These are phyloP conservation scores for Podaxis sp. DNA, from an alignment of 768 basidiomycete species.

Conservation along the genomic window DNA sequence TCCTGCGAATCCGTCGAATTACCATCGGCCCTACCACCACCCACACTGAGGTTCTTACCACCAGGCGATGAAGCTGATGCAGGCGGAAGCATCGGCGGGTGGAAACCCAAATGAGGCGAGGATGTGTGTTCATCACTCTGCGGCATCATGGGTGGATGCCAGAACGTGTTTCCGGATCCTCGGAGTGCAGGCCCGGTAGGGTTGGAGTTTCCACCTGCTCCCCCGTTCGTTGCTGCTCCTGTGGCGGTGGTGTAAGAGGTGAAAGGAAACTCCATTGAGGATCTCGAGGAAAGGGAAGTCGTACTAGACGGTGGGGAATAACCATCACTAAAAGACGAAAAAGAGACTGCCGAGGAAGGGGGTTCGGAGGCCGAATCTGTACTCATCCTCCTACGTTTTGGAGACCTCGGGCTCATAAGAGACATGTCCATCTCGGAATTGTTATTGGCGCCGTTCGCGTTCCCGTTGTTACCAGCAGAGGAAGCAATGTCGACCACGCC, in stretches of 20 bases:
- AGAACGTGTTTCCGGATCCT: slow-evolving; percentile 62
- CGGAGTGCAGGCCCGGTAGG: slow-evolving; percentile 45
- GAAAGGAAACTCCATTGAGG: slow-evolving; percentile 71
- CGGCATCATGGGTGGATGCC: slow-evolving; percentile 77
- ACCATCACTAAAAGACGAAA: slow-evolving; percentile 58
- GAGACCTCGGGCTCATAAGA: slow-evolving; percentile 44
- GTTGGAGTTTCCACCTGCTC: background rate
- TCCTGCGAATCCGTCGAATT: background rate
- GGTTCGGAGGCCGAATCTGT: slow-evolving; percentile 49
- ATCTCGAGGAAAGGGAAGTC: slow-evolving; percentile 54
- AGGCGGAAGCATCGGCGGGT: slow-evolving; percentile 47
- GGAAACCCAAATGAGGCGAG: slow-evolving; percentile 1
- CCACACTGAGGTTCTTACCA: background rate
- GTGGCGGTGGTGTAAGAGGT: slow-evolving; percentile 42
- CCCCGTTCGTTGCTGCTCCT: slow-evolving; percentile 23
- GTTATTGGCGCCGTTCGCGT: background rate
- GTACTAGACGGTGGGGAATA: slow-evolving; percentile 58
- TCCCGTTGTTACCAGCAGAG: background rate
- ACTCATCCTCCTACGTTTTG: slow-evolving; percentile 76
- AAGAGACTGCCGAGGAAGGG: slow-evolving; percentile 64
- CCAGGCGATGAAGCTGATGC: slow-evolving; percentile 5
- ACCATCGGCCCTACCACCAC: slow-evolving; percentile 7
- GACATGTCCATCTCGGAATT: slow-evolving; percentile 37
- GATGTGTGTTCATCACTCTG: slow-evolving; percentile 35
- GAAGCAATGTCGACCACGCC: background rate